Base-by-base conservation (phyloP, 1,284 basidiomycete species). In the Abortiporus biennis region DNA sequence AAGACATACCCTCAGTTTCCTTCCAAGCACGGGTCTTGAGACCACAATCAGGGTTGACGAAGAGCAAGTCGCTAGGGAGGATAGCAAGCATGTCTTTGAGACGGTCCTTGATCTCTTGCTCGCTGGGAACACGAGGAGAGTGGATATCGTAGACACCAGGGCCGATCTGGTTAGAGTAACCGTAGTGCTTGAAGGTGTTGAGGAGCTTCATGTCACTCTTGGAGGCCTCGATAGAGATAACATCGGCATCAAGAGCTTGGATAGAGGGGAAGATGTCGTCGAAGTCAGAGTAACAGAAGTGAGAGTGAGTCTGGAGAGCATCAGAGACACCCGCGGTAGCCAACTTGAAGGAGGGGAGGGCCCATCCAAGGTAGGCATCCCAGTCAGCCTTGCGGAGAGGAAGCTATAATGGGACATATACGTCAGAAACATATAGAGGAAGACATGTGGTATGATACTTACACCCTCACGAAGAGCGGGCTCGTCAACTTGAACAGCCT, bases 101-200 rank as follows among this genome's bases (percentile, higher is more conserved):
- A 59, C 93, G 90, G 57, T 95, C 86, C 72, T 85, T 85, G 74
- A 99, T 95, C 76, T 99, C 96, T 66, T 94, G 79, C 58, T 84
- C 80, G 47, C 81, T 74, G 43, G 96, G 96, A 50, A 99, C 91
- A 81, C 96, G 94, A 53, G 95, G 95, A 56, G 94, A 98, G 79
- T 98, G 96, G 70, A 99, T 97, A 71, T 99, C 95, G 65, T 95
- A 96, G 60, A 94, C 91, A 82, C 94, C 95, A 38, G 96, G 95
- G 51, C 96, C 96, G 61, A 99, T 98, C 73, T 92, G 82, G 78
- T 96, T 97, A 47, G 92, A 90, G 79, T 99, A 99, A 44, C 91
- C 89, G 68, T 91, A 90, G 53, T 88, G 75, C 76, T 91, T 85
- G 87, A 99, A 99, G 58, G 92, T 92, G 52, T 85, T 80, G 59